phyloP scores from a whole-genome alignment of 768 basidiomycete genomes.

The Pleurotus tuber-regium region DNA sequence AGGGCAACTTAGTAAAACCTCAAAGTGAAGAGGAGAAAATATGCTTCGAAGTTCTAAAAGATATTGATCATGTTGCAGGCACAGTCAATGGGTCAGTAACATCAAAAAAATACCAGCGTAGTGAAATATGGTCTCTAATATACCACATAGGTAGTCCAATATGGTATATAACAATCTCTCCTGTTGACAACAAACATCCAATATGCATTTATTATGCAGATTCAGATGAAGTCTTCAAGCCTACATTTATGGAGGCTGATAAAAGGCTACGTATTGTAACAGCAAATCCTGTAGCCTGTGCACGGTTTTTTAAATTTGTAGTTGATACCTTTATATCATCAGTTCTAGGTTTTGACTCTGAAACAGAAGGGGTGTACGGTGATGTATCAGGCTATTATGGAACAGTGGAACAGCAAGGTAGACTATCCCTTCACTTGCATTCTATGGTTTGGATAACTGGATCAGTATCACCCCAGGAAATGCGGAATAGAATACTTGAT shows the following conservation, averaged over 20 bases:
- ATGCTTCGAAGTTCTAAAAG: slow-evolving; percentile 22
- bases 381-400: background rate
- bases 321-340: background rate
- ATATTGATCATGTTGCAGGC: slow-evolving; percentile 24
- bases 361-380: background rate
- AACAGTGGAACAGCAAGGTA: background rate
- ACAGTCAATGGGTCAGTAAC: slow-evolving; percentile 24
- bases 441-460: background rate
- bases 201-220: background rate
- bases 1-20: background rate
- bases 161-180: background rate
- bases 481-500: background rate
- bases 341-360: background rate
- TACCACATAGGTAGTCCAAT: background rate
- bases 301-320: background rate
- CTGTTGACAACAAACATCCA: background rate
- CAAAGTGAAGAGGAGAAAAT: slow-evolving; percentile 15
- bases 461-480: background rate
- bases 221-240: background rate
- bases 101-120: background rate
- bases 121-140: background rate
- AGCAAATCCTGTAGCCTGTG: background rate
- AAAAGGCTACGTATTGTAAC: background rate
- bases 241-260: background rate
- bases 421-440: background rate